These are phyloP conservation scores for Vigna hirtella DNA, from an alignment of 306 rosid species.

Conservation along the genomic window DNA sequence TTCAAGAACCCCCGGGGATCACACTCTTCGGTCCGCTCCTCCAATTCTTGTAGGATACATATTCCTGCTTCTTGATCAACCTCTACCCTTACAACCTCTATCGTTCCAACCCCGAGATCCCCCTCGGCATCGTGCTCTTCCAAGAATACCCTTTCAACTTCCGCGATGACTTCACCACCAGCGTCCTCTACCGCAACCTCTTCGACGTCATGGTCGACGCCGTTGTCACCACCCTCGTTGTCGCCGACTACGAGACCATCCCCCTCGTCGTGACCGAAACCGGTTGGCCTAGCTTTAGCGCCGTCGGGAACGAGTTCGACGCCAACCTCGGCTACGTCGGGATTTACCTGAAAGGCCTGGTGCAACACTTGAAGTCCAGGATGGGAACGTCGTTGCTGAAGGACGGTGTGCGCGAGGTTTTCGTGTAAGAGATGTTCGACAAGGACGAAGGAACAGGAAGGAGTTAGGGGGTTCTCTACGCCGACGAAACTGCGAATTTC, in stretches of 20 bases:
- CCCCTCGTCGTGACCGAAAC: slow-evolving; percentile 76
- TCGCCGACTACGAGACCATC: slow-evolving; percentile 62
- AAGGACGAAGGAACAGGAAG: slow-evolving; percentile 47
- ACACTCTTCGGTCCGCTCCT: slow-evolving; percentile 63
- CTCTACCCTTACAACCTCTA: slow-evolving; percentile 86
- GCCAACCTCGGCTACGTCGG: slow-evolving; percentile 73
- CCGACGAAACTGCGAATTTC: slow-evolving; percentile 53
- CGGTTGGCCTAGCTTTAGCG: slow-evolving; percentile 80
- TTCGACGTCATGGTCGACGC: slow-evolving; percentile 88
- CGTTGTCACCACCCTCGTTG: slow-evolving; percentile 64
- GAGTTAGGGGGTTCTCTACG: slow-evolving; percentile 75
- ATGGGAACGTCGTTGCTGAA: slow-evolving; percentile 72
- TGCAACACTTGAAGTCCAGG: slow-evolving; percentile 68
- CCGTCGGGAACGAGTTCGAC: slow-evolving; percentile 55
- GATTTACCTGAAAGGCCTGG: slow-evolving; percentile 69
- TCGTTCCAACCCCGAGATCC: slow-evolving; percentile 64
- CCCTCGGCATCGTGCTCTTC: slow-evolving; percentile 74
- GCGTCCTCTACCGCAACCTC: slow-evolving; percentile 78
- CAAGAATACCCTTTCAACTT: slow-evolving; percentile 72
- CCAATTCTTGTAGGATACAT: slow-evolving; percentile 72
- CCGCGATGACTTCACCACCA: slow-evolving; percentile 74
- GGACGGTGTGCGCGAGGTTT: slow-evolving; percentile 66
- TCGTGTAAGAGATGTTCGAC: slow-evolving; percentile 77
- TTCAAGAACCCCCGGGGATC: slow-evolving; percentile 50
- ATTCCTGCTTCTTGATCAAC: slow-evolving; percentile 83